Base-by-base conservation (phyloP, 2,329 filamentous ascomycete species). In the Salinomyces thailandicus region DNA sequence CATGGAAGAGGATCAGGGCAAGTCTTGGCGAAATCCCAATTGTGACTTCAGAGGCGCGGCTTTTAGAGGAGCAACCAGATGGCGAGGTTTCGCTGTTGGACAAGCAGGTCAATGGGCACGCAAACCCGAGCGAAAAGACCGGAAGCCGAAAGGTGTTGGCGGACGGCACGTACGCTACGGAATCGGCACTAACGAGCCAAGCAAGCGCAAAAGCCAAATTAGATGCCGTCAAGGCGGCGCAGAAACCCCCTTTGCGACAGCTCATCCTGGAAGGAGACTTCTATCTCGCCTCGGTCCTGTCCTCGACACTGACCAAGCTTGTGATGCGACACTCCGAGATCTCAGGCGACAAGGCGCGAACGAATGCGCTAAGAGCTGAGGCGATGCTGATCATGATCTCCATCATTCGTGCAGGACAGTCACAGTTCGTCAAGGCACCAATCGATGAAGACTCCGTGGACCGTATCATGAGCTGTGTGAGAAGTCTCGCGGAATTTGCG, bases 381-480 rank as follows among this genome's bases (percentile, higher is more conserved):
- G 91, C 91, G 30, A 98, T 98, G 91, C 73, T 98, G 36, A 96
- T 98, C 58, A 94, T 96, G 87, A 94, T 98, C 51, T 96, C 91
- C 4, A 93, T 98, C 49, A 85, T 98, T 48, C 86, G 91, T 33
- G 91, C 95, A 42, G 91, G 91, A 27, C 91, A 98, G 63, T 96
- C 89, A n/a, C 85, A 94, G 46, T 98, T 98, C 50, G 91, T 93
- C 56, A 96, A 96, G 68, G 82, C 85, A 1, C 84, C 86, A 2
- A 96, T 98, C 46, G 91, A 98, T 45, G 91, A 98, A 60, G 91
- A 98, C 59, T 95, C 91, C 0, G 76, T 96, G n/a, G 91, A 98
- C 61, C 80, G 91, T 52, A 89, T 98, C 60, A 96, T 98, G 91
- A 86, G 85, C 26, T 96, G 89, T 57, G 85, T 98, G 19, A 80